Base-by-base conservation (phyloP, 1,284 basidiomycete genomes). In the Apiotrichum brassicae region DNA sequence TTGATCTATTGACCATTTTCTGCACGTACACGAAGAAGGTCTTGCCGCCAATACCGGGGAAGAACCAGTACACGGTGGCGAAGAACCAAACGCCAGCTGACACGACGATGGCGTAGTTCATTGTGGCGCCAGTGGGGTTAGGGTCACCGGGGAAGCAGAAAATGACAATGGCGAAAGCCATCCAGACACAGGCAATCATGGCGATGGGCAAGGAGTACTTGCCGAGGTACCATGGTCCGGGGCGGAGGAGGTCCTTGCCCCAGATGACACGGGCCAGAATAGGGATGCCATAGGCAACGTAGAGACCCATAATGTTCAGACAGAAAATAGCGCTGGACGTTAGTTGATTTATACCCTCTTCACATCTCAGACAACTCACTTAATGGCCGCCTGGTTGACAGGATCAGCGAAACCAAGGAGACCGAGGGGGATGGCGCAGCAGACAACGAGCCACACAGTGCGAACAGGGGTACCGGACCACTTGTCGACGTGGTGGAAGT, bases 401-500 rank as follows among this genome's bases (percentile, higher is more conserved):
- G 61, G 61, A 45, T 69, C 62, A 6, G 65, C 65, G 41, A 67
- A 67, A 20, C 62, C 61, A 11, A 68, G 54, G 4, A 59, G 49
- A 6, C 67, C 67, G 3, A 69, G 58, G 6, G 67, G 67, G 20
- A 65, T 57, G 1, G 64, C 57, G 25, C 52, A 54, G 23, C 58
- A 61, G 9, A 63, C 55, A 2, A 69, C 56, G 26, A 69, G 59
- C 67, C 67, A 69, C 30, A 69, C 67, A 8, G 67, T 63, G 48
- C 67, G 59, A 2, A 66, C 65, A 11, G 67, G 67, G 1, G 67
- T 65, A 5, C 58, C 62, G 14, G 54, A 61, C 28, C 23, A 52
- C 11, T 52, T 40, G 51, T 67, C 59, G 45, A 69, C 48, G 33
- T 63, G 53, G 56, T 66, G 60, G 34, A 87, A 74, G 70, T 77